Base-by-base conservation (phyloP, 805 yeast genomes). In the Yamadazyma akitaensis region DNA sequence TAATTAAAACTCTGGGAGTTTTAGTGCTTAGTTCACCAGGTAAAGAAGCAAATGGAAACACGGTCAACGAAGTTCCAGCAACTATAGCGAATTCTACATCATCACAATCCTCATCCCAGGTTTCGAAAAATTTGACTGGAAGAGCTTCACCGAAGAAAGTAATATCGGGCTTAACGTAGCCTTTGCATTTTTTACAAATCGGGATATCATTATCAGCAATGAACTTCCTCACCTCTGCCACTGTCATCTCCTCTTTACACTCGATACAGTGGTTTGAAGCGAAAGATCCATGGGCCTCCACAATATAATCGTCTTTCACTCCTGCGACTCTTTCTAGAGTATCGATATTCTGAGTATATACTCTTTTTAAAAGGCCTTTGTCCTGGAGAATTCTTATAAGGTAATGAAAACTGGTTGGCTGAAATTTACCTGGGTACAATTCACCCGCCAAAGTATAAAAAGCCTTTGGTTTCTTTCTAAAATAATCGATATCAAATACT, bases 281-380 rank as follows among this genome's bases (percentile, higher is more conserved):
- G 75, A 92, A 92, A 2, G 96, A 88, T 0, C 99, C 99, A 64
- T 92, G 98, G 0, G 98, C 98, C 59, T 90, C 97, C 0, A 92
- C 84, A 2, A 92, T 72, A 49, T 66, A 73, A 12, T 82, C 81
- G 16, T 71, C 80, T 0, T 69, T 59, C 2, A 92, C 78, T 0
- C 96, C 96, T 0, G 96, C 94, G 16, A 85, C 69, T 53, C 95
- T 74, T 61, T 92, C 99, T 51, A 92, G 70, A 0, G 97, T 90
- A 61, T 92, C 98, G 41, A 92, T 91, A 61, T 92, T 92, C 61
- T 92, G 98, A 0, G 97, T 88, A 62, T 88, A 92, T 10, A 91
- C 81, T 46, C 97, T 70, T 38, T 78, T 68, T 53, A 92, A 67
- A 34, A 70, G 63, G 2, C 76, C 75, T 53, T 85, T 80, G 33